These are phyloP conservation scores for Pyricularia grisea DNA, from an alignment of 2,329 filamentous ascomycete genomes.

Conservation along the genomic window DNA sequence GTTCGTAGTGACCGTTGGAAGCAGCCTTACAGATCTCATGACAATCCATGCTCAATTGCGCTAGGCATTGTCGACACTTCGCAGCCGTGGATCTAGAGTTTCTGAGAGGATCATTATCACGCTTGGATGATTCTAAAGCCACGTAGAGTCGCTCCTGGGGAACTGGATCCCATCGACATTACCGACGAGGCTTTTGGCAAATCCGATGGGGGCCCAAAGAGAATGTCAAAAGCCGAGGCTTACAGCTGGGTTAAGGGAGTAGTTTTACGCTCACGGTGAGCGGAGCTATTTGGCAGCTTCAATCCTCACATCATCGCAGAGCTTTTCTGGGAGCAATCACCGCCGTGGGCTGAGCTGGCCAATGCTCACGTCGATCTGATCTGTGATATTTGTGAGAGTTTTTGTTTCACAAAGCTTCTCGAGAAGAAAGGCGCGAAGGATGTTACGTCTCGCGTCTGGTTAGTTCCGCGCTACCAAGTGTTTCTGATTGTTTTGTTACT, in stretches of 20 bases:
- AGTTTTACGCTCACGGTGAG: slow-evolving; percentile 18
- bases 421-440: neutral
- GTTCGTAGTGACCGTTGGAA: neutral
- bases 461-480: neutral
- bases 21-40: neutral
- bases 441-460: neutral
- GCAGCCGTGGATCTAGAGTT: neutral
- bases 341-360: slow-evolving; percentile 15
- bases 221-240: slow-evolving; percentile 6
- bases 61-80: neutral
- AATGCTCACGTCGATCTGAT: neutral
- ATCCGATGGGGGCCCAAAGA: neutral
- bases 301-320: slow-evolving; percentile 23
- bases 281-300: slow-evolving; percentile 25
- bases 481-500: too few relatives aligned
- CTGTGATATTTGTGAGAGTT: neutral
- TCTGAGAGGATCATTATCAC: neutral
- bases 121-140: neutral
- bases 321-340: slow-evolving; percentile 21
- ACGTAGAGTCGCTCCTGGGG: neutral
- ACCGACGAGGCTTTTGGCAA: neutral
- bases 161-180: neutral
- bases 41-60: neutral
- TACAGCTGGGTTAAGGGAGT: slow-evolving; percentile 14
- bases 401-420: neutral